These are phyloP conservation scores for Suillus occidentalis DNA, from an alignment of 768 basidiomycete species.

Conservation along the genomic window DNA sequence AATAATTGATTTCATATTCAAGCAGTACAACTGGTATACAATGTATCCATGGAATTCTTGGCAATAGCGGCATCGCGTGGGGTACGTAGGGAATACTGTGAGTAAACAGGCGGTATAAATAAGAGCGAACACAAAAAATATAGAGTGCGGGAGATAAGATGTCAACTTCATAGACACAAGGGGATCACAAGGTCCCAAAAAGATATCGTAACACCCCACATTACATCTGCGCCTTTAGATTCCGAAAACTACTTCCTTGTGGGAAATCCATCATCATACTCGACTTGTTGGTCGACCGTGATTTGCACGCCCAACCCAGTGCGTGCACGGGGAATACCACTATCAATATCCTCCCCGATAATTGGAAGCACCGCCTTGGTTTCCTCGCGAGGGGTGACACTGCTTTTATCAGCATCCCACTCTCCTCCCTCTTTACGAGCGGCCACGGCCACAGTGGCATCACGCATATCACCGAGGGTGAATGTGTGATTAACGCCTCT, in stretches of 20 bases:
- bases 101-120: slow-evolving; percentile 2
- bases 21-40: slow-evolving; percentile 2
- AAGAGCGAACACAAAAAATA: neutral
- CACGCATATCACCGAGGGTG: slow-evolving; percentile 53
- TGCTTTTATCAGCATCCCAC: slow-evolving; percentile 39
- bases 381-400: slow-evolving; percentile 38
- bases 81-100: neutral
- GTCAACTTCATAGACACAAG: neutral
- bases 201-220: neutral
- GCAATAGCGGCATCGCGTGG: neutral
- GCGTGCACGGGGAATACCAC: slow-evolving; percentile 15
- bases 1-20: neutral
- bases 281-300: slow-evolving; percentile 56
- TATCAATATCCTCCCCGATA: slow-evolving; percentile 27
- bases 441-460: slow-evolving; percentile 50
- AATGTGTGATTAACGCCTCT: slow-evolving; percentile 28
- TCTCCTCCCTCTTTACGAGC: slow-evolving; percentile 45
- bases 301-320: slow-evolving; percentile 51
- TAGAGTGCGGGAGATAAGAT: neutral
- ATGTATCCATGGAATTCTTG: neutral
- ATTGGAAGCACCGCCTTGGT: slow-evolving; percentile 38
- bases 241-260: slow-evolving; percentile 16
- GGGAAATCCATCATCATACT: slow-evolving; percentile 40
- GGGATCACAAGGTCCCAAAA: neutral
- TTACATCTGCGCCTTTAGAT: neutral